Conservation (phyloP, 768 basidiomycete genomes). For the Lyophyllum decastes region DNA sequence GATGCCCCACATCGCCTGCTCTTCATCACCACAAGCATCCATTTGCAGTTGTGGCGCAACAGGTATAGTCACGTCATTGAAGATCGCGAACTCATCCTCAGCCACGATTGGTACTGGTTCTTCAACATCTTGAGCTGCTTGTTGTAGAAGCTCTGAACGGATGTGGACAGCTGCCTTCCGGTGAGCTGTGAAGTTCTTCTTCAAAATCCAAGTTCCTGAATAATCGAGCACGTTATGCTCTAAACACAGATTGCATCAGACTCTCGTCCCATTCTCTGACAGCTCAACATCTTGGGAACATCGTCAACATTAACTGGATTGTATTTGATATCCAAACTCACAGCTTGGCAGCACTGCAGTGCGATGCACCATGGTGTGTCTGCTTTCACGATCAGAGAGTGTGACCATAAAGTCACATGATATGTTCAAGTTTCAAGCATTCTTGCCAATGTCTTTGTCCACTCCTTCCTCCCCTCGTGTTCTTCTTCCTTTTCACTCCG, state of each 20-base stretch:
- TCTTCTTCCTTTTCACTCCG: background rate
- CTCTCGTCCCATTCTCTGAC: slow-evolving; percentile 2
- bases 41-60: background rate
- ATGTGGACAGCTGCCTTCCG: background rate
- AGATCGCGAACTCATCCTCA: background rate
- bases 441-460: background rate
- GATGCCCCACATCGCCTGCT: slow-evolving; percentile 7
- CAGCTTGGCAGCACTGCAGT: background rate
- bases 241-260: slow-evolving; percentile 4
- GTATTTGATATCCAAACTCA: background rate
- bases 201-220: slow-evolving; percentile 2
- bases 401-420: no score
- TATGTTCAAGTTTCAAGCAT: no score
- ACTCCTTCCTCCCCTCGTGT: no score
- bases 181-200: background rate
- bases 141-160: background rate
- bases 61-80: background rate
- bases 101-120: background rate
- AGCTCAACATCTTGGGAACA: slow-evolving; percentile 2
- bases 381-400: no score
- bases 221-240: background rate
- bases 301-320: background rate
- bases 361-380: background rate
- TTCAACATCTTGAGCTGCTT: background rate
- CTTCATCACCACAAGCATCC: background rate